phyloP scores from a whole-genome alignment of 2,329 filamentous ascomycete genomes.

The Ceratocystiopsis minuta region DNA sequence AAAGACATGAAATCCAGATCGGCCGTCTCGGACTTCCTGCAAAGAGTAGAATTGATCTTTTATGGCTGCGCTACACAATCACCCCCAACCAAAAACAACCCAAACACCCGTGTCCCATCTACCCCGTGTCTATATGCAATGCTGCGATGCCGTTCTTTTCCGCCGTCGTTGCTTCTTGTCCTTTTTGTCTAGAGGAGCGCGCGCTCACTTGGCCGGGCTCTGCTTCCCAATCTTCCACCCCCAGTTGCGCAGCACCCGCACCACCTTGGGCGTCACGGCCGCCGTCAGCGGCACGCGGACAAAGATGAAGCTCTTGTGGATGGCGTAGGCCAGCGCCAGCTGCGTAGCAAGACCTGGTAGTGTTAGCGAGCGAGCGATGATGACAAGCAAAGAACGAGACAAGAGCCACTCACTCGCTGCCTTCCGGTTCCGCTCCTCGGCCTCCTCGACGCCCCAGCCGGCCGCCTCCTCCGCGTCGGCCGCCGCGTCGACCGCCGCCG shows the following conservation, averaged over 20 bases:
- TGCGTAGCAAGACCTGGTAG: conserved; percentile 53
- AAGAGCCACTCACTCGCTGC: conserved; percentile 51
- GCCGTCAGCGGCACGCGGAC: conserved; percentile 83
- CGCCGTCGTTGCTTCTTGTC: too few species aligned
- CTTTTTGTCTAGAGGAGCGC: too few species aligned
- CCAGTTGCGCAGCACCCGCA: conserved; percentile 71
- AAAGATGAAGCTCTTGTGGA: conserved; percentile 97
- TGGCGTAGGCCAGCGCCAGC: conserved; percentile 80
- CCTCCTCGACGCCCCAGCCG: conserved; percentile 44
- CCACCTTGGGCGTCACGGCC: conserved; percentile 84
- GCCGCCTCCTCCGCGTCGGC: conserved; percentile 30
- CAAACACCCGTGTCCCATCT: too few species aligned
- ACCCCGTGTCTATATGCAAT: too few species aligned
- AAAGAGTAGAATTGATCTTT: too few species aligned
- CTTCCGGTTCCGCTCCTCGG: conserved; percentile 39
- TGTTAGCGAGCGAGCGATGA: background rate
- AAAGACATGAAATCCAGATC: too few species aligned
- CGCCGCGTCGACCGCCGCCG: conserved; percentile 10
- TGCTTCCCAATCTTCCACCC: conserved; percentile 89
- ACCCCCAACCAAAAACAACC: too few species aligned
- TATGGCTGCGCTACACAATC: too few species aligned
- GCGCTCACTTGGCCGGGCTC: conserved; percentile 1
- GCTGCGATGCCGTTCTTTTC: too few species aligned
- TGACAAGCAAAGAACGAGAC: background rate
- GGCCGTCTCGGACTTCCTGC: too few species aligned